Evolutionary conservation across 805 yeast genomes (phyloP).

Genomic region (Lipomyces kockii): DNA sequence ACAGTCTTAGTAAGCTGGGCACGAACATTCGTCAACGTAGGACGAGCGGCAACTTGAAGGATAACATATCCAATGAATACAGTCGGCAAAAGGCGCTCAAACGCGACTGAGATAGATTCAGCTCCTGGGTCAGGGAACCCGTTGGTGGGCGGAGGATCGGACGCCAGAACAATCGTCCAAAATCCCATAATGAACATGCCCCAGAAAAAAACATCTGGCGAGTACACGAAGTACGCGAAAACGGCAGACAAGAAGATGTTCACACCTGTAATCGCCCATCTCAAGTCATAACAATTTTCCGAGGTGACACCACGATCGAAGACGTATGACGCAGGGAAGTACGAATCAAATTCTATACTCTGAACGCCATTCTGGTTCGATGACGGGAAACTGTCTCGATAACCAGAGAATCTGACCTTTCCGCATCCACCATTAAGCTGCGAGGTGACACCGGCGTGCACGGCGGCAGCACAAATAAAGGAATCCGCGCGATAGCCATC

Average conservation of each 20-base stretch:
- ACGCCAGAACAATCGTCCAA: slow-evolving; percentile 81
- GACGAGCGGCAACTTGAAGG: slow-evolving; percentile 55
- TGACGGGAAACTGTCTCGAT: slow-evolving; percentile 53
- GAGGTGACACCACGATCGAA: slow-evolving; percentile 54
- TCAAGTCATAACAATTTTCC: slow-evolving; percentile 70
- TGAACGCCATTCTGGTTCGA: slow-evolving; percentile 60
- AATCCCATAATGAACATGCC: slow-evolving; percentile 66
- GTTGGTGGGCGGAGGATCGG: slow-evolving; percentile 76
- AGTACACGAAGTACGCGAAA: slow-evolving; percentile 53
- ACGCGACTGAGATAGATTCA: slow-evolving; percentile 67
- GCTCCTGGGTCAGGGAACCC: slow-evolving; percentile 59
- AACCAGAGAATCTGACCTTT: slow-evolving; percentile 60
- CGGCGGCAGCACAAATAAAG: slow-evolving; percentile 85
- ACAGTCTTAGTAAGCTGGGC: slow-evolving; percentile 49
- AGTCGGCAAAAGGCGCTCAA: slow-evolving; percentile 75
- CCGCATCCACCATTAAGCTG: slow-evolving; percentile 82
- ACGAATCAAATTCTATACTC: slow-evolving; percentile 62
- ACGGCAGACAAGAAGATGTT: slow-evolving; percentile 65
- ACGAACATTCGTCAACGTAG: slow-evolving; percentile 37
- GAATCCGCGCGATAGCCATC: slow-evolving; percentile 79
- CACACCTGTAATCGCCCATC: slow-evolving; percentile 58
- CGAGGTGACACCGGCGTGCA: slow-evolving; percentile 80
- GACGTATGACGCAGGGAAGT: slow-evolving; percentile 73
- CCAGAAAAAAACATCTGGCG: slow-evolving; percentile 65
- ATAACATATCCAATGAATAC: slow-evolving; percentile 71